phyloP scores from a whole-genome alignment of 495 filamentous ascomycete species.

The Hypoxylon intermedium region DNA sequence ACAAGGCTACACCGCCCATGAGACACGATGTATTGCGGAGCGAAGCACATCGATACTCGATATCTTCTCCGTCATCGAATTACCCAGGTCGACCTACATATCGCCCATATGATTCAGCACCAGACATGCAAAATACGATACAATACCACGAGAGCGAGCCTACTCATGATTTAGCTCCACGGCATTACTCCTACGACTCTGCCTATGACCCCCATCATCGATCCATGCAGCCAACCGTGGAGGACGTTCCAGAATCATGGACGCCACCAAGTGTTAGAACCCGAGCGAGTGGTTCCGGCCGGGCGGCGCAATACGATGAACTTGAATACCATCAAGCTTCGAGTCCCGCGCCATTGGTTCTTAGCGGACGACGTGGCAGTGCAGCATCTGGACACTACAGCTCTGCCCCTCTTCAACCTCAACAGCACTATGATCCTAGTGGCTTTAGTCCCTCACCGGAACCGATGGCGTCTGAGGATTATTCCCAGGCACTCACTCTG shows the following conservation, averaged over 20 bases:
- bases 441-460: constrained; percentile 31
- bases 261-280: constrained; percentile 51
- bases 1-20: constrained; percentile 51
- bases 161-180: constrained; percentile 43
- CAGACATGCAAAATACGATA: constrained; percentile 36
- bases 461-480: constrained; percentile 32
- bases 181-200: constrained; percentile 59
- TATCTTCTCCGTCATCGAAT: constrained; percentile 39
- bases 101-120: constrained; percentile 53
- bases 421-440: constrained; percentile 35
- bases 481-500: constrained; percentile 41
- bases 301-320: constrained; percentile 44
- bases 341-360: constrained; percentile 58
- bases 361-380: constrained; percentile 49
- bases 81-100: constrained; percentile 58
- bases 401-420: constrained; percentile 26
- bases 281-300: constrained; percentile 54
- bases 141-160: constrained; percentile 43
- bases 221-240: constrained; percentile 72
- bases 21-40: constrained; percentile 56
- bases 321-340: constrained; percentile 46
- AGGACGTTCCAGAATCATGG: constrained; percentile 66
- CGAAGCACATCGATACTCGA: constrained; percentile 55
- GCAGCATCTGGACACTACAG: constrained; percentile 45
- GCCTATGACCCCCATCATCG: constrained; percentile 52